Evolutionary conservation across 2,329 filamentous ascomycete genomes (phyloP).

Genomic region (Cordyceps cateniannulata): DNA sequence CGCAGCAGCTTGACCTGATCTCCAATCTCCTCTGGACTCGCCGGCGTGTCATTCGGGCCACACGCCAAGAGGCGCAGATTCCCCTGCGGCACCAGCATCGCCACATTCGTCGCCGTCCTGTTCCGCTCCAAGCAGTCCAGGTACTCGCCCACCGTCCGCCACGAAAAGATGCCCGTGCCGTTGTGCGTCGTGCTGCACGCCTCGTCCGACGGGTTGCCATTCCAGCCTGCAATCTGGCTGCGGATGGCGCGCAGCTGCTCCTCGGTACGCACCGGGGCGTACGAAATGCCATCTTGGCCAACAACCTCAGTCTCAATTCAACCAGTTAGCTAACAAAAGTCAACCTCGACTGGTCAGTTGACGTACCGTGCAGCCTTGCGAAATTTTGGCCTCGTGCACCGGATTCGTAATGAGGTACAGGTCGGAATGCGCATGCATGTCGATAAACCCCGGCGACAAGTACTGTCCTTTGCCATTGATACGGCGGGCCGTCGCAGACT

Average conservation of each 20-base stretch:
- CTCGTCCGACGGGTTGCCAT: slow-evolving; percentile 20
- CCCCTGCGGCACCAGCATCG: slow-evolving; percentile 20
- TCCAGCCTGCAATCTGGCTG: slow-evolving; percentile 21
- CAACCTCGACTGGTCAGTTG: background rate
- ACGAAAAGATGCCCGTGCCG: slow-evolving; percentile 17
- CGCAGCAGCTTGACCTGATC: slow-evolving; percentile 18
- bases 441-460: slow-evolving; percentile 21
- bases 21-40: slow-evolving; percentile 15
- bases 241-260: slow-evolving; percentile 17
- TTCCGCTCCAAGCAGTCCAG: slow-evolving; percentile 19
- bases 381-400: slow-evolving; percentile 20
- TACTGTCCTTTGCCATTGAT: slow-evolving; percentile 17
- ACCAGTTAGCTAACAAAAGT: background rate
- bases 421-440: slow-evolving; percentile 22
- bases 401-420: slow-evolving; percentile 20
- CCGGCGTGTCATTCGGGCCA: slow-evolving; percentile 18
- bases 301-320: slow-evolving; percentile 18
- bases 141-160: slow-evolving; percentile 20
- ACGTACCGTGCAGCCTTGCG: slow-evolving; percentile 21
- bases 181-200: slow-evolving; percentile 17
- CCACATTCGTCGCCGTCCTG: slow-evolving; percentile 20
- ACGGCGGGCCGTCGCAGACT: slow-evolving; percentile 11
- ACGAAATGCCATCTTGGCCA: slow-evolving; percentile 21
- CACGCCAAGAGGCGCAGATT: slow-evolving; percentile 20
- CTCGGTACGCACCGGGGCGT: slow-evolving; percentile 17